phyloP scores from a whole-genome alignment of 768 basidiomycete genomes.

The Boletus vinaceobasis region DNA sequence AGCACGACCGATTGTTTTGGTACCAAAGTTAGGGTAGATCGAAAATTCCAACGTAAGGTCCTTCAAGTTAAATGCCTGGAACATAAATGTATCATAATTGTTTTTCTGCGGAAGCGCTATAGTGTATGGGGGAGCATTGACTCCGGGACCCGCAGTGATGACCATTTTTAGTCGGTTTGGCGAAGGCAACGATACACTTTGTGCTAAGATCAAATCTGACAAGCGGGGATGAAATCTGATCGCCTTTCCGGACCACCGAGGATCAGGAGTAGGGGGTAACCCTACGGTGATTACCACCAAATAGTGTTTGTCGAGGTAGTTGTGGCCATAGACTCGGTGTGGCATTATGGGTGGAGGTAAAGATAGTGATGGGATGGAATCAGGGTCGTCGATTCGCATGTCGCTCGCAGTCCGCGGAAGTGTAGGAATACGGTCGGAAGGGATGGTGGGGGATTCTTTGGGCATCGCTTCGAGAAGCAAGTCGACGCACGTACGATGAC shows the following conservation, averaged over 20 bases:
- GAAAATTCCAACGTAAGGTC: slow-evolving; percentile 86
- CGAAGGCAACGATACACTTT: slow-evolving; percentile 64
- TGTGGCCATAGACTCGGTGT: slow-evolving; percentile 95
- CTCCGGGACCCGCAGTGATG: slow-evolving; percentile 84
- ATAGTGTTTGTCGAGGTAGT: slow-evolving; percentile 82
- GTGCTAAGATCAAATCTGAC: slow-evolving; percentile 63
- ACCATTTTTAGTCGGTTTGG: slow-evolving; percentile 87
- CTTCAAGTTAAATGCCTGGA: slow-evolving; percentile 77
- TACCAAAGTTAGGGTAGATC: slow-evolving; percentile 95
- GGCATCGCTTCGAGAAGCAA: slow-evolving; percentile 48
- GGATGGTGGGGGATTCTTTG: slow-evolving; percentile 12
- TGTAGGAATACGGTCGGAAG: slow-evolving; percentile 17
- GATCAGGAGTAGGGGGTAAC: slow-evolving; percentile 36
- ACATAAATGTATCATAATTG: slow-evolving; percentile 70
- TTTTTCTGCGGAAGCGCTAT: slow-evolving; percentile 81
- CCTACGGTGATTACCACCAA: slow-evolving; percentile 87
- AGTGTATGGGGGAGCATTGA: slow-evolving; percentile 84
- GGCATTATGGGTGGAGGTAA: slow-evolving; percentile 98
- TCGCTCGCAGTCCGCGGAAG: slow-evolving; percentile 29
- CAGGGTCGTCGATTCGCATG: slow-evolving; percentile 64
- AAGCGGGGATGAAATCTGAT: slow-evolving; percentile 74
- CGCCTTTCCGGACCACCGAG: slow-evolving; percentile 37
- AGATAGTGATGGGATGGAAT: slow-evolving; percentile 90
- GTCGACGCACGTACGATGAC: slow-evolving; percentile 67
- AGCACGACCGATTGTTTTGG: slow-evolving; percentile 92